Base-by-base conservation (phyloP, 2,329 filamentous ascomycete species). In the Paecilomyces variotii region DNA sequence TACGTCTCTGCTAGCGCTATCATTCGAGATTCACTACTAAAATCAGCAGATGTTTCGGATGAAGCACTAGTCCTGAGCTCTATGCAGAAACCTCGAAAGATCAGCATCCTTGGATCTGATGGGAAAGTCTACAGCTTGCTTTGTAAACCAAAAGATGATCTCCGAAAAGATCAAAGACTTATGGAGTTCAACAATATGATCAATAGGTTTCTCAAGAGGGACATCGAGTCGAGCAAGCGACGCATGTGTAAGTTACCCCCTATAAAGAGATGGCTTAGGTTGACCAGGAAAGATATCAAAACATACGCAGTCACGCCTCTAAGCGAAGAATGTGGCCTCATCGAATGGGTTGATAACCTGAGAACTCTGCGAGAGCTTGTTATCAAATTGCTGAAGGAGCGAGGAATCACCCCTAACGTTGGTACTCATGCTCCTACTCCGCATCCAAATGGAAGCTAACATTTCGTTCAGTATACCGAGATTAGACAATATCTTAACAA, bases 101-200 rank as follows among this genome's bases (percentile, higher is more conserved):
- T 99, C 57, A 94, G 86, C 14, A 89, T 94, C 5, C 84, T 90
- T 57, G 94, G 93, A 0, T 93, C 90, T 0, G 91, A 99, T 73
- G 94, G 95, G 6, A 88, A 88, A 59, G 82, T 83, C 19, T 99
- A 99, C 72, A 90, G 90, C 63, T 84, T 99, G 6, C 82, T 99
- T 58, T 95, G 96, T 79, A 99, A 99, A 70, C 95, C 94, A 7
- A 97, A 97, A 73, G 94, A 99, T 71, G 95, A 99, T 72, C 83
- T 99, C 26, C 88, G 94, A 55, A 99, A 96, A 64, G 95, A 99
- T 68, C 93, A 97, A 73, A 90, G 94, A 56, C 85, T 99, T 24
- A 99, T 99, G 92, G 95, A 99, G 71, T 99, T 99, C 80, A 99
- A 97, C 72, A 87, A 88, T 53, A 94, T 97, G 84, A 97, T 99